Evolutionary conservation across 805 yeast species (phyloP).

Genomic region (Naumovozyma dairenensis): DNA sequence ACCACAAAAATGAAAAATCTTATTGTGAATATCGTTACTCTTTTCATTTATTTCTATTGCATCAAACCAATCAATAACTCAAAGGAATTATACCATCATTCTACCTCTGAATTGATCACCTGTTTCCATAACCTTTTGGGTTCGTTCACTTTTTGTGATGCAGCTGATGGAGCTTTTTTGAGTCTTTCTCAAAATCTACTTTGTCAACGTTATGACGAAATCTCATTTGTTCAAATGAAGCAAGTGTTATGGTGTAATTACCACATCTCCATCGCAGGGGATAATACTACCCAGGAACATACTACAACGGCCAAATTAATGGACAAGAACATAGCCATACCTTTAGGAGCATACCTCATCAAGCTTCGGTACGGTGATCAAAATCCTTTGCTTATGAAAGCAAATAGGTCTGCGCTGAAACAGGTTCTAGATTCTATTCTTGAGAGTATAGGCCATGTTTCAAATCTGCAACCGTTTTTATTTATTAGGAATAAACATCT

Average conservation of each 20-base stretch:
- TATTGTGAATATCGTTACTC: conserved; percentile 26
- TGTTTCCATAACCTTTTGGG: conserved; percentile 72
- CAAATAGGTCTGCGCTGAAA: conserved; percentile 60
- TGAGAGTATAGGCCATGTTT: conserved; percentile 63
- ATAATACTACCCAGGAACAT: conserved; percentile 61
- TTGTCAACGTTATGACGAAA: conserved; percentile 32
- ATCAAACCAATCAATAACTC: neutral
- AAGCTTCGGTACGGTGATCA: conserved; percentile 35
- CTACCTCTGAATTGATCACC: conserved; percentile 33
- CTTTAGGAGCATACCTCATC: conserved; percentile 28
- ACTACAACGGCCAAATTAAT: conserved; percentile 35
- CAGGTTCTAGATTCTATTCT: conserved; percentile 59
- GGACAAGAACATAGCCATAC: conserved; percentile 23
- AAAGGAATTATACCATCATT: conserved; percentile 2
- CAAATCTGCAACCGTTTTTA: conserved; percentile 31
- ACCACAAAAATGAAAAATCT: conserved; percentile 39
- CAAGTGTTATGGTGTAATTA: conserved; percentile 75
- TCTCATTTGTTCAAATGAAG: conserved; percentile 57
- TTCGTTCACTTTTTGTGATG: conserved; percentile 53
- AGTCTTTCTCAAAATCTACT: conserved; percentile 47
- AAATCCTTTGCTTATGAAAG: conserved; percentile 49
- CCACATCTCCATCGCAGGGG: conserved; percentile 53
- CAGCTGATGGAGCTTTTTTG: conserved; percentile 52
- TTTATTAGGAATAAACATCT: conserved; percentile 38
- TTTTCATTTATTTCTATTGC: conserved; percentile 10